These are phyloP conservation scores for Gossypium raimondii DNA, from an alignment of 345 rosid species.

Conservation along the genomic window DNA sequence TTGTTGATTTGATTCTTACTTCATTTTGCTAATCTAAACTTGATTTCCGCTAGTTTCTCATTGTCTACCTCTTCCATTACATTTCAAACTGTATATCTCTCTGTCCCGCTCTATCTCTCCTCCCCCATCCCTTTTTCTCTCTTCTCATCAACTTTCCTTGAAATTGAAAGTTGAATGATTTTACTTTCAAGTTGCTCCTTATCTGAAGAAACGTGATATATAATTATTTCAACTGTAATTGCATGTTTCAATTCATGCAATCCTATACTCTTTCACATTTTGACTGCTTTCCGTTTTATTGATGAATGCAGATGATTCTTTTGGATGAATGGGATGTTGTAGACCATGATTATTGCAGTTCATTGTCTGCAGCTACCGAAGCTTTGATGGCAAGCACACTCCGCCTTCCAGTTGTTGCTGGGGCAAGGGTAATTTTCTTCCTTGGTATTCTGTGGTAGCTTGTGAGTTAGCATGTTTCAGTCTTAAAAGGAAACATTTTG, in stretches of 20 bases:
- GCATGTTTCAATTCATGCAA: background rate
- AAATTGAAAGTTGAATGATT: background rate
- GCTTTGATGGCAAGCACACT: slow-evolving; percentile 80
- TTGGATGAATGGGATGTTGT: slow-evolving; percentile 60
- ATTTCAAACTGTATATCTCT: background rate
- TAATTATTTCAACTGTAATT: background rate
- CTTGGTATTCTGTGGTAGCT: background rate
- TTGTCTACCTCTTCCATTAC: background rate
- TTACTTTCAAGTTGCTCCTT: background rate
- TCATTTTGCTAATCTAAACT: background rate
- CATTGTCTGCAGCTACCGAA: slow-evolving; percentile 69
- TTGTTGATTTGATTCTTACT: background rate
- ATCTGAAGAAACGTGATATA: background rate
- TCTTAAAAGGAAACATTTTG: slow-evolving; percentile 1
- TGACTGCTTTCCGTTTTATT: background rate
- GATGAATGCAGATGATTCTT: slow-evolving; percentile 47
- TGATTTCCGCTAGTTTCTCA: background rate
- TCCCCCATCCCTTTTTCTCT: background rate
- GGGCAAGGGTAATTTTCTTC: slow-evolving; percentile 56
- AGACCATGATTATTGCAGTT: slow-evolving; percentile 57
- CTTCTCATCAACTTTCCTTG: background rate
- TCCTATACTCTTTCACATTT: background rate
- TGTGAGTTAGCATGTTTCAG: slow-evolving; percentile 4
- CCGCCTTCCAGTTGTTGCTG: slow-evolving; percentile 76
- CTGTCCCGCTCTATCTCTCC: background rate